Base-by-base conservation (phyloP, 768 basidiomycete genomes). In the Melanogaster broomeanus region DNA sequence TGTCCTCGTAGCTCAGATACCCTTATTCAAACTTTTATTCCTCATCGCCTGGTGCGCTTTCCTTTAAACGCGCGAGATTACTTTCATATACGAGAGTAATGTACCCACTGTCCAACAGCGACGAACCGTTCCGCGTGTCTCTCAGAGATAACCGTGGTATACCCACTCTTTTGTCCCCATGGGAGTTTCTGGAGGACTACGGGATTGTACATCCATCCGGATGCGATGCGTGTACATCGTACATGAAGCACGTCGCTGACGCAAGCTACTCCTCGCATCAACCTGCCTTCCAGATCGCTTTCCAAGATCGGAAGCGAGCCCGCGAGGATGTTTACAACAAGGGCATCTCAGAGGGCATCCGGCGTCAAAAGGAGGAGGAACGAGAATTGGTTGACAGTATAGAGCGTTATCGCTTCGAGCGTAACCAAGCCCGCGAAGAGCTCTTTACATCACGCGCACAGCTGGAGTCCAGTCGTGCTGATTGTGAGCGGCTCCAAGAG, bases 241-340 rank as follows among this genome's bases (percentile, higher is more conserved):
- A 75, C 57, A 74, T 72, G 66, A 66, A 70, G 46, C 74, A 76
- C 52, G 60, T 74, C 53, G 67, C 69, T 12, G 72, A 72, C 46
- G 72, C 73, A 21, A 73, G 64, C 55, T 69, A 72, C 54, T 72
- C 67, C 39, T 66, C 63, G 22, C 63, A 68, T 42, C 69, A 71
- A 45, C 62, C 71, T 22, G 72, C 72, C 8, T 72, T 76, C 56
- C 70, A 76, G 57, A 65, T 66, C 53, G 75, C 75, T 0, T 65
- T 74, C 48, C 66, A 70, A 54, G 70, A 73, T 46, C 67, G 71
- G 43, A 71, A 74, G 58, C 64, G 67, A 37, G 51, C 66, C n/a
- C 68, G 68, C 55, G 74, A 76, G 48, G 70, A 69, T 12, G 57
- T 67, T 51, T 72, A 67, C 59, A 69, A 57, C 61, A 76, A 74